Base-by-base conservation (phyloP, 2,329 filamentous ascomycete species). In the Macrophomina tecta region DNA sequence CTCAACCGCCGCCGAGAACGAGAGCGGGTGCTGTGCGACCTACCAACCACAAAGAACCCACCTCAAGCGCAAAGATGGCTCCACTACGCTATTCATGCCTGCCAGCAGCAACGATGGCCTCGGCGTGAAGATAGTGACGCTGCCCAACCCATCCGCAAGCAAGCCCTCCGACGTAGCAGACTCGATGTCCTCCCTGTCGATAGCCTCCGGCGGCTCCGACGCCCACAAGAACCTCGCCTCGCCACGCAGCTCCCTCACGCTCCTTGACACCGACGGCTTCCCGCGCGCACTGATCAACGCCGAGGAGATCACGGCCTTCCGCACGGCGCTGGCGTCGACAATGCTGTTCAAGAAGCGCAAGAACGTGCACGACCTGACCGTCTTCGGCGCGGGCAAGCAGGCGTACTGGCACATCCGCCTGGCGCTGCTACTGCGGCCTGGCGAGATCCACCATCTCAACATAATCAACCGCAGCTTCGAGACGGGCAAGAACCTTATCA, bases 391-490 rank as follows among this genome's bases (percentile, higher is more conserved):
- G 40, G 94, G 94, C 53, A 89, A 90, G 72, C 94, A 97, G 81
- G 94, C 94, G 12, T 97, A 94, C 81, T 98, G 94, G 94, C 94
- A 97, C 76, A 88, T 97, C 51, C 90, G 93, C 0, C 85, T 98
- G 4, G 90, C 94, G 0, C 84, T 98, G 11, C 84, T 94, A 69
- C 84, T 95, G 60, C 90, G 86, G 1, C 83, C 84, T 0, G 74
- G 81, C 53, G 91, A 92, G 23, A 90, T 97, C 72, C 89, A 90
- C 72, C 87, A 90, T 67, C 86, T 97, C 56, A 90, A 94, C 79
- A 90, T 97, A 73, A 89, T 97, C 75, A 96, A 94, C 74, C 89
- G 91, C 40, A 83, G 84, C 64, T 92, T 91, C 64, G 84, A 88
- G 8, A 84, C 82, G 52, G 87, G 86, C 0, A 81, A 83, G 14